Evolutionary conservation across 768 basidiomycete genomes (phyloP), one percentile per base, ranked within the genome.

Genomic region (Lentinula aciculospora): DNA sequence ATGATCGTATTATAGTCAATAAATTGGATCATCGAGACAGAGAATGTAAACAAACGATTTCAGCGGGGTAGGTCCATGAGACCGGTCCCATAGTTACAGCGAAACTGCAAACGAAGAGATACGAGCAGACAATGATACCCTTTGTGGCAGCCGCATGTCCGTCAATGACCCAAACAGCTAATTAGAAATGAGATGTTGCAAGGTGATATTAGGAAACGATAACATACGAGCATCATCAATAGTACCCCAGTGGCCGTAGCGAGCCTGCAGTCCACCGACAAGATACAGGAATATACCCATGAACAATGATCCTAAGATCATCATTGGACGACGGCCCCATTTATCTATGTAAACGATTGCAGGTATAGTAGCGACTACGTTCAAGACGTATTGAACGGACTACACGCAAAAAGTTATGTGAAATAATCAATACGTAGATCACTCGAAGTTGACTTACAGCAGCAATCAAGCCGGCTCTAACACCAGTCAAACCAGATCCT

Each of bases 221-320:
- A 27, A 67, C 69, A 46, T 67, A 75, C 73, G 62, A 37, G 60
- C 56, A 23, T 63, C 68, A 45, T 77, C 73, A 51, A 84, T 66
- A 1, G 39, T 60, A 4, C 80, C 82, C 88, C 87, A 89, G 54
- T 76, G 67, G 28, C 89, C 88, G 60, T 80, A 89, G 39, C 76
- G 67, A 21, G 77, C 86, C 69, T 90, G 89, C 17, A 91, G 76
- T 54, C 85, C 86, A 54, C 89, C 89, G 63, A 91, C 89, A 49
- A 89, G 81, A 74, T 76, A 85, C 62, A 91, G 79, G 77, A 81
- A 91, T 76, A 86, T 83, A 49, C 85, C 85, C 89, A 91, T 89
- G 57, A 82, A 66, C 3, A 82, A 69, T 2, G 83, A 81, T 28
- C 86, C 89, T 50, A 71, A 71, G 57, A 92, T 73, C 1, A 92